Evolutionary conservation across 352 stramenopile genomes (phyloP).

Genomic region (Phytophthora lateralis): DNA sequence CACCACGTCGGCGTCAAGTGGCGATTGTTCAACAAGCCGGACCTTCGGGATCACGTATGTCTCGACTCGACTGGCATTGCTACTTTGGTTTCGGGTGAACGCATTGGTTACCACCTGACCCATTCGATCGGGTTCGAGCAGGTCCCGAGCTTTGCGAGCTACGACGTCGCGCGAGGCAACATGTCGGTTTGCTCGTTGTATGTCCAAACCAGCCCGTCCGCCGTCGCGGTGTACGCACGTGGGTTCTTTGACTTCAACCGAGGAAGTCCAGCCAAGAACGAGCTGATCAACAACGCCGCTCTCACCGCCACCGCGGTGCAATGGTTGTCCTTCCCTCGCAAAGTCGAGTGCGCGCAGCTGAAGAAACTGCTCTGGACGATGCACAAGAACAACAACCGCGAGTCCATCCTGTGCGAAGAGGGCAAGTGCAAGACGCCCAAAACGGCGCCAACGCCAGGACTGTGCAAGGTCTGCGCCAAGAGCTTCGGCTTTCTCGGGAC

Average conservation of each 20-base stretch:
- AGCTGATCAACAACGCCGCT: constrained; percentile 20
- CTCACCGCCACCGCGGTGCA: constrained; percentile 18
- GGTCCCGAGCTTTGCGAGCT: constrained; percentile 15
- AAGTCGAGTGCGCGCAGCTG: constrained; percentile 28
- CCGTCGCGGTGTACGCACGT: constrained; percentile 25
- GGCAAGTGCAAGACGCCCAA: constrained; percentile 5
- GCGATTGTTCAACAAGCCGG: constrained; percentile 23
- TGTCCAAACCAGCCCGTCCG: constrained; percentile 7
- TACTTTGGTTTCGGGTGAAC: constrained; percentile 20
- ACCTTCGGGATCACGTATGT: constrained; percentile 47
- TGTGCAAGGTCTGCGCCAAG: constrained; percentile 37
- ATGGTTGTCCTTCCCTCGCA: constrained; percentile 27
- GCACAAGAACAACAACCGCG: constrained; percentile 14
- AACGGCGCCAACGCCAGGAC: constrained; percentile 6
- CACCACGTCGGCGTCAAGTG: constrained; percentile 43
- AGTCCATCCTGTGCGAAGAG: constrained; percentile 22
- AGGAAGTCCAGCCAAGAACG: constrained; percentile 6
- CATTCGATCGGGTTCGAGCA: constrained; percentile 40
- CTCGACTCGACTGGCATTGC: constrained; percentile 46
- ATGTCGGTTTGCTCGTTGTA: constrained; percentile 30
- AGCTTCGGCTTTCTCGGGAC: constrained; percentile 37
- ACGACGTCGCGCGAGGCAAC: constrained; percentile 25
- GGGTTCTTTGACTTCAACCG: constrained; percentile 38
- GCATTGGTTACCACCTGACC: constrained; percentile 51
- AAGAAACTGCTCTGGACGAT: constrained; percentile 38